Percentiles rank a stretch among this genome's conserved stretches.
Conservation (phyloP, 176 grass and related monocot genomes). For the Aegilops speltoides region DNA sequence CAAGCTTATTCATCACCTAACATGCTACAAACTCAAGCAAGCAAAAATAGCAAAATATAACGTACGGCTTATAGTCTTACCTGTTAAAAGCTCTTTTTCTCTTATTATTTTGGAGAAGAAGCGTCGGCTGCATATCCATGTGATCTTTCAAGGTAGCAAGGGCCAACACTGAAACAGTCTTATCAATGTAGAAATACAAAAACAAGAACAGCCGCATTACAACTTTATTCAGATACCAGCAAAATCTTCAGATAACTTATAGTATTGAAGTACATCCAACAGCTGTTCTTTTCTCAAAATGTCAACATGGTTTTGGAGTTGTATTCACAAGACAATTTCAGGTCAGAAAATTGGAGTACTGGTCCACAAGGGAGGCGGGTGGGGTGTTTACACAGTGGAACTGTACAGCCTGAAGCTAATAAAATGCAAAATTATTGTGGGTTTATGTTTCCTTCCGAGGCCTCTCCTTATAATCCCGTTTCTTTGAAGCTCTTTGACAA, state of each 20-base stretch:
- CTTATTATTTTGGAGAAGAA: background rate
- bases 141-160: slow-evolving; percentile 10
- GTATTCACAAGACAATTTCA: background rate
- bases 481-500: slow-evolving; percentile 89
- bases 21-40: background rate
- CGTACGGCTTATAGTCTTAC: background rate
- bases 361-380: background rate
- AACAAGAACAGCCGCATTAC: background rate
- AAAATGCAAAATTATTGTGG: slow-evolving; percentile 3
- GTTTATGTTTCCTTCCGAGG: slow-evolving; percentile 15
- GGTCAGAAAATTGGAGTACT: background rate
- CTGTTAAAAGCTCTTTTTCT: background rate
- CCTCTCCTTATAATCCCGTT: slow-evolving; percentile 34
- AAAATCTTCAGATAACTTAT: background rate
- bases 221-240: background rate
- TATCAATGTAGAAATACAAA: background rate
- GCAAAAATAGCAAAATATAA: background rate
- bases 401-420: slow-evolving; percentile 44
- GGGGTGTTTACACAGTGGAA: background rate
- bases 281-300: background rate
- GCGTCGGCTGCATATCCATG: background rate
- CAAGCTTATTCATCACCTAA: background rate
- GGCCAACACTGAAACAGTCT: background rate
- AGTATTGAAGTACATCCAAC: background rate
- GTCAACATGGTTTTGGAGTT: background rate